Evolutionary conservation across 2,329 filamentous ascomycete species (phyloP).

Genomic region (Hymenoscyphus salicellus): DNA sequence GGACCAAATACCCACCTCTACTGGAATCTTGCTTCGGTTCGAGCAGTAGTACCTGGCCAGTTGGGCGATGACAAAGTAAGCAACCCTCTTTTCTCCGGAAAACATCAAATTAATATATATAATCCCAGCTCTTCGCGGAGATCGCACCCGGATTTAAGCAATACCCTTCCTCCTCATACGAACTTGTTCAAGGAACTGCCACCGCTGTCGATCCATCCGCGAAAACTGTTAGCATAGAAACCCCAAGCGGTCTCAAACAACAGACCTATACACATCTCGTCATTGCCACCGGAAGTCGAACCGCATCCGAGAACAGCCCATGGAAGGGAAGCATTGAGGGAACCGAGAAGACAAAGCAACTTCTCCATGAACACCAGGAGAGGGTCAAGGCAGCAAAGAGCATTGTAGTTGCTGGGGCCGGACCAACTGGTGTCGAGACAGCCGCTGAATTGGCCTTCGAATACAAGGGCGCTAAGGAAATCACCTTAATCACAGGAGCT

Average conservation of each 20-base stretch:
- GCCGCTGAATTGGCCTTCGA: conserved; percentile 35
- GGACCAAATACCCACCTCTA: conserved; percentile 49
- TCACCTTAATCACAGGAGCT: conserved; percentile 27
- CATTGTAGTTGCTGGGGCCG: conserved; percentile 34
- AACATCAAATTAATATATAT: background rate
- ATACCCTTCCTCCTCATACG: conserved; percentile 48
- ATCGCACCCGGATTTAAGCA: conserved; percentile 45
- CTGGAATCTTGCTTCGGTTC: conserved; percentile 45
- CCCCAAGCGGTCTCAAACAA: conserved; percentile 34
- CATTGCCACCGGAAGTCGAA: conserved; percentile 35
- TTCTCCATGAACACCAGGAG: conserved; percentile 32
- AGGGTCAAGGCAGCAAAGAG: conserved; percentile 24
- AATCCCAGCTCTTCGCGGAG: conserved; percentile 34
- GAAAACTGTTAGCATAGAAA: conserved; percentile 43
- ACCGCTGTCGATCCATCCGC: conserved; percentile 41
- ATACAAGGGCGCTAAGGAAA: conserved; percentile 24
- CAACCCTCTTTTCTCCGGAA: background rate
- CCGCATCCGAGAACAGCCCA: conserved; percentile 42
- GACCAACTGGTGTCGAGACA: conserved; percentile 35
- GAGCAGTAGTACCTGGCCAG: conserved; percentile 6
- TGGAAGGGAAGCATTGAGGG: conserved; percentile 45
- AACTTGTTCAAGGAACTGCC: conserved; percentile 51
- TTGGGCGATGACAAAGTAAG: conserved; percentile 37
- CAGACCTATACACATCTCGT: conserved; percentile 48
- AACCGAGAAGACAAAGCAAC: conserved; percentile 36